Evolutionary conservation across 2,329 filamentous ascomycete species (phyloP), one percentile per base, ranked within the genome.

Genomic region (Talaromyces sp.): DNA sequence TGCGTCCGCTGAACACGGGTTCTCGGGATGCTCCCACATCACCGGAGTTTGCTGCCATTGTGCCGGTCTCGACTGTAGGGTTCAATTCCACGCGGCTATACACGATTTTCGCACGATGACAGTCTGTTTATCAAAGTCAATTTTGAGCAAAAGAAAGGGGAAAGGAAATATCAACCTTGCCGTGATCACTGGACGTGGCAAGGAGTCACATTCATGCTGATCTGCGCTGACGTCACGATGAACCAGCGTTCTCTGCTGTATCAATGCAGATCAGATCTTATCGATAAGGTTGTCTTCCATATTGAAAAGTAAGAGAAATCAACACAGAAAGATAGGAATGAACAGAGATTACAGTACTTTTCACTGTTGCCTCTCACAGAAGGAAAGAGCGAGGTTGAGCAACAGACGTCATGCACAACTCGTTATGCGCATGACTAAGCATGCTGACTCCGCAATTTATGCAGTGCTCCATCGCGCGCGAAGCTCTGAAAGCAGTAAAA

Each of bases 41-140:
- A 56, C 50, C 66, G 12, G 32, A 35, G 12, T 35, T 35, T 14
- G 32, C 12, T 69, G 56, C 58, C 27, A 60, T 66, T 26, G 65
- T 61, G 7, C 64, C 66, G 0, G 65, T 68, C 52, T 63, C 17
- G 35, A n/a, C 14, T 17, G 35, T 38, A n/a, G 2, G 35, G 31
- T 2, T n/a, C 8, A 38, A n/a, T 4, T 35, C 32, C 35, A n/a
- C 35, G 35, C 35, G 7, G 35, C 17, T 8, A 38, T 9, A 38
- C 35, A n/a, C 14, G 17, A 14, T 35, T 3, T 14, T 35, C 12
- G 31, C 31, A 12, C 10, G 1, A 32, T 14, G 14, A 6, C 6
- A 12, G 17, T 38, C 35, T 35, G 32, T 14, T 12, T 35, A 14
- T 35, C 14, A 38, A 38, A 38, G 14, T 5, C 11, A 17, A 8